A percentile compares a stretch with the other conserved stretches of the same genome.
phyloP scores from a whole-genome alignment of 139 green algal genomes.

The Edaphochlamys debaryana region DNA sequence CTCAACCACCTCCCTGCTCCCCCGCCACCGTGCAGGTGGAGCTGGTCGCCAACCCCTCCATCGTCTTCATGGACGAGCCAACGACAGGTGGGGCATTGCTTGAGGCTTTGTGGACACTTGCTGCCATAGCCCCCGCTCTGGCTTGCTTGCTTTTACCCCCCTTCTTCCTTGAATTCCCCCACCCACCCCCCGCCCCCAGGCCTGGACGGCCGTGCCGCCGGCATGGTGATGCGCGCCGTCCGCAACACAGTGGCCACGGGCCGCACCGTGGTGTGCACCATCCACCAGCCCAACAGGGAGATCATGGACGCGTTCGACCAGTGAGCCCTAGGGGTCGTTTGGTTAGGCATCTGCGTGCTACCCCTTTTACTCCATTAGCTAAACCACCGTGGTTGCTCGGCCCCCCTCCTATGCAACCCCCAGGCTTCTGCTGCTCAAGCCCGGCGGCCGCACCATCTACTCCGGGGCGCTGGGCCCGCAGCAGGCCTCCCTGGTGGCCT shows the following conservation, averaged over 20 bases:
- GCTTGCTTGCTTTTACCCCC: too few species aligned
- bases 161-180: too few species aligned
- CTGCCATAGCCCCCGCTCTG: too few species aligned
- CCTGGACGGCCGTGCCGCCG: conserved; percentile 83
- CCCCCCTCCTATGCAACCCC: too few species aligned
- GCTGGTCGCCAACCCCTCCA: conserved; percentile 80
- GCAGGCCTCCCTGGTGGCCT: conserved; percentile 67
- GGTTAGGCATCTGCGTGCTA: too few species aligned
- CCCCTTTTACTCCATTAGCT: too few species aligned
- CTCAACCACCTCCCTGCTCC: too few species aligned
- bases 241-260: conserved; percentile 80
- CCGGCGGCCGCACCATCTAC: conserved; percentile 76
- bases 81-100: conserved; percentile 35
- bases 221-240: conserved; percentile 87
- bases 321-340: conserved; percentile 18
- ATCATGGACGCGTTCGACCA: conserved; percentile 66
- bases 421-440: conserved; percentile 77
- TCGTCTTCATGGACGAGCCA: conserved; percentile 65
- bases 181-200: conserved; percentile 62
- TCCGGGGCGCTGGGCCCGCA: conserved; percentile 77
- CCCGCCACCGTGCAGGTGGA: too few species aligned
- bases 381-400: too few species aligned
- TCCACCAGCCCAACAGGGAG: conserved; percentile 89
- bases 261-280: conserved; percentile 91
- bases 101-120: neutral